A percentile compares a stretch with the other conserved stretches of the same genome.
These are phyloP conservation scores for Lachancea thermotolerans DNA, from an alignment of 805 yeast species.

Conservation along the genomic window DNA sequence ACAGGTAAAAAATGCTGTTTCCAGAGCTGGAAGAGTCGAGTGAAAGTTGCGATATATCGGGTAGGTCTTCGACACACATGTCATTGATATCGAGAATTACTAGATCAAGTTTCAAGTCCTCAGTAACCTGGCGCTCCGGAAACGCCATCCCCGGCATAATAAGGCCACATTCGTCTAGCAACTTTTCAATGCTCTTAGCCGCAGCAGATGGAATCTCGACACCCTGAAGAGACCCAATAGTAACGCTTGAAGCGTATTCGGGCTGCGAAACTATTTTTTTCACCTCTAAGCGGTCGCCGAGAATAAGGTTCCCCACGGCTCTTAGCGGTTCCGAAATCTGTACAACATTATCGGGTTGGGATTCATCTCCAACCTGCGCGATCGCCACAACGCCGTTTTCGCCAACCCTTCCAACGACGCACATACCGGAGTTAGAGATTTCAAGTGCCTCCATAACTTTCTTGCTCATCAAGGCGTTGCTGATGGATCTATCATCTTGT, in stretches of 20 bases:
- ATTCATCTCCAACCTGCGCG: constrained; percentile 33
- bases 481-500: constrained; percentile 26
- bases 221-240: constrained; percentile 29
- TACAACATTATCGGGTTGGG: constrained; percentile 35
- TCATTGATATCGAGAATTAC: constrained; percentile 25
- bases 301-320: constrained; percentile 35
- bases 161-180: constrained; percentile 50
- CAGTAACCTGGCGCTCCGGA: constrained; percentile 17
- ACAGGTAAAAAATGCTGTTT: constrained; percentile 27
- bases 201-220: constrained; percentile 16
- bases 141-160: constrained; percentile 50
- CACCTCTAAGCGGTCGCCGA: constrained; percentile 49
- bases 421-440: constrained; percentile 39
- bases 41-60: constrained; percentile 35
- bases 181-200: constrained; percentile 35
- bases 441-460: constrained; percentile 44
- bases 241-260: constrained; percentile 34
- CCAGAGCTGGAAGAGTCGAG: constrained; percentile 14
- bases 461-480: constrained; percentile 38
- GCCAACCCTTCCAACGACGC: constrained; percentile 40
- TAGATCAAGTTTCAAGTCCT: constrained; percentile 13
- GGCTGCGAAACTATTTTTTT: constrained; percentile 45
- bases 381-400: constrained; percentile 42
- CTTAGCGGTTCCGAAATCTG: constrained; percentile 44
- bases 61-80: constrained; percentile 29